Evolutionary conservation across 1,284 basidiomycete genomes (phyloP).

Genomic region (Malassezia obtusa): DNA sequence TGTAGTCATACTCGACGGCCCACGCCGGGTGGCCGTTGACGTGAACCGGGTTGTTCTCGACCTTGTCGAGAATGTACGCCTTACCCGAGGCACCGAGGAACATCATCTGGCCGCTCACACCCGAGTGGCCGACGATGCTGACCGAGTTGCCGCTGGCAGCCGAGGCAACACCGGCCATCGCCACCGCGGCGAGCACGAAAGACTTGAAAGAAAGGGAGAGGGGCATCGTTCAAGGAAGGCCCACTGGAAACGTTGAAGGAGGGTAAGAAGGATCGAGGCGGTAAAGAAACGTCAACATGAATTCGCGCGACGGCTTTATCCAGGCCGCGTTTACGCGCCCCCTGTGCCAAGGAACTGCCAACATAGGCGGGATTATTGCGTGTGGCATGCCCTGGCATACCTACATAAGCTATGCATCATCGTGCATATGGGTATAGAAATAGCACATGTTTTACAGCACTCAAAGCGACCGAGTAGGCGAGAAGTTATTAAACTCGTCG

Average conservation of each 20-base stretch:
- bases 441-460: too few species aligned
- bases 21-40: constrained; percentile 34
- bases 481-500: too few species aligned
- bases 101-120: constrained; percentile 40
- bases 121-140: constrained; percentile 33
- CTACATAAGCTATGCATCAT: too few species aligned
- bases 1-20: constrained; percentile 32
- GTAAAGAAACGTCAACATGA: too few species aligned
- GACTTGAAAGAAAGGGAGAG: not conserved
- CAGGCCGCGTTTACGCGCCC: too few species aligned
- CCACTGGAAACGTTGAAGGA: not conserved
- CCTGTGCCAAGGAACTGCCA: too few species aligned
- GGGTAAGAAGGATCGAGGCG: not conserved
- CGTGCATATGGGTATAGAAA: too few species aligned
- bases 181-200: constrained; percentile 1
- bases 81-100: constrained; percentile 31
- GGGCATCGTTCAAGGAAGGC: not conserved
- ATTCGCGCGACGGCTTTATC: too few species aligned
- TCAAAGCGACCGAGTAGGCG: too few species aligned
- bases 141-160: constrained; percentile 14
- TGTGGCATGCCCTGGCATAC: too few species aligned
- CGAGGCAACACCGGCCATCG: not conserved
- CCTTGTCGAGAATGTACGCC: constrained; percentile 41
- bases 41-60: constrained; percentile 29
- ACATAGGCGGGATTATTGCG: too few species aligned